Evolutionary conservation across 495 filamentous ascomycete genomes (phyloP), one percentile per base, ranked within the genome.

Genomic region (Talaromyces trachyspermus): DNA sequence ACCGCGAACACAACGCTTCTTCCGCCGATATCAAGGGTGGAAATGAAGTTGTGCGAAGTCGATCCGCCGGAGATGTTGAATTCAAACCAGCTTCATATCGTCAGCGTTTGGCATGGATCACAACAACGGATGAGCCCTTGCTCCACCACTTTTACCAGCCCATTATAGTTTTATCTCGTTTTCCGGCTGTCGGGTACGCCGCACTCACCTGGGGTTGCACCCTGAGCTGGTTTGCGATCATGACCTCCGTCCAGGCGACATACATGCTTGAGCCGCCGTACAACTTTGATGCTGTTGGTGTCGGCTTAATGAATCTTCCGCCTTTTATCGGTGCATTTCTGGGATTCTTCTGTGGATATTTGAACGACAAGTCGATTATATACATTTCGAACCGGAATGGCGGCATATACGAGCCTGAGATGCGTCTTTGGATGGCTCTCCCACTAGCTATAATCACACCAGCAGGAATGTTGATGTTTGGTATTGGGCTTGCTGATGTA

Each of bases 341-440:
- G n/a, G 66, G 62, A 6, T 41, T 63, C 8, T 56, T 53, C 22
- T 57, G 62, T 40, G 68, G 68, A 7, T 51, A 50, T 9, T 24
- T 71, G 20, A 63, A 55, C 32, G 70, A 71, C 40, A 63, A 58
- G 52, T 58, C 48, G 10, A 61, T 66, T 29, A 36, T 70, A 7
- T 55, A 51, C 46, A 43, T 56, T 4, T 60, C 70, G 3, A 64
- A 64, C 42, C 58, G 56, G 19, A 69, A 71, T 33, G 54, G 56
- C 6, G 69, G 67, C 42, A 57, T 72, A 24, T 62, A 63, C 26
- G 69, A 74, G 49, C 57, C 67, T 0, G 70, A 72, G 48, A 63
- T 65, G 54, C 62, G 66, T 32, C 59, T 70, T 9, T 63, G 55
- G 56, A 46, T 62, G 17, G 52, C 55, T 18, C 39, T 65, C 15